Percentiles rank a stretch among this genome's conserved stretches.
phyloP scores from a whole-genome alignment of 2,329 filamentous ascomycete genomes.

The Alternaria conjuncta region DNA sequence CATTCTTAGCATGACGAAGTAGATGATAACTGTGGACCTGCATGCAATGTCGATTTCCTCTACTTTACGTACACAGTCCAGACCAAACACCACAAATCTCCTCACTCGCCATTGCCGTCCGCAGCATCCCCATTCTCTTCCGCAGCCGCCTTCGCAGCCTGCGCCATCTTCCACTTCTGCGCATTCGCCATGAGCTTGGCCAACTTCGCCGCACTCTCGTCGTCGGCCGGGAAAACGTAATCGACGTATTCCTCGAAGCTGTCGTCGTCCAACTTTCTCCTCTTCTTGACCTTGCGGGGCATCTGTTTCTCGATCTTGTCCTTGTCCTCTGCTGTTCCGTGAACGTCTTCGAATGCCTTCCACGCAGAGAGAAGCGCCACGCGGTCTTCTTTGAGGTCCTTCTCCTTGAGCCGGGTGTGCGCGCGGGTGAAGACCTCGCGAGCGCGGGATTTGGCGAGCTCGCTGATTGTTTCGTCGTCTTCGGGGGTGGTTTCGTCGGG shows the following conservation, averaged over 20 bases:
- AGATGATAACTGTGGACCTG: no score
- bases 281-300: conserved; percentile 91
- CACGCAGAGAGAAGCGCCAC: conserved; percentile 90
- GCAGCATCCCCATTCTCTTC: conserved; percentile 3
- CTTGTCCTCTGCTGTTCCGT: conserved; percentile 76
- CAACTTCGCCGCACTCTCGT: conserved; percentile 82
- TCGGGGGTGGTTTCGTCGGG: conserved; percentile 72
- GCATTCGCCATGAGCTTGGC: conserved; percentile 85
- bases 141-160: conserved; percentile 24
- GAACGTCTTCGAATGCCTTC: conserved; percentile 87
- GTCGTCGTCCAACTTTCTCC: conserved; percentile 89
- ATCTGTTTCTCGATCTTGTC: conserved; percentile 90
- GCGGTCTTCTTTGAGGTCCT: conserved; percentile 90
- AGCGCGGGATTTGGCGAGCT: conserved; percentile 82
- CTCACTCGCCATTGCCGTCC: neutral
- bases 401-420: conserved; percentile 84
- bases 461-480: conserved; percentile 67
- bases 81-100: no score
- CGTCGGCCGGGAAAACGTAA: conserved; percentile 95
- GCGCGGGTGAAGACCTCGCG: conserved; percentile 85
- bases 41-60: no score
- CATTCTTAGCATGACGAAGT: no score
- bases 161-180: conserved; percentile 80
- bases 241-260: conserved; percentile 96
- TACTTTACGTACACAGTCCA: no score